Base-by-base conservation (phyloP, 352 stramenopile genomes). In the Aphanomyces cochlioides region DNA sequence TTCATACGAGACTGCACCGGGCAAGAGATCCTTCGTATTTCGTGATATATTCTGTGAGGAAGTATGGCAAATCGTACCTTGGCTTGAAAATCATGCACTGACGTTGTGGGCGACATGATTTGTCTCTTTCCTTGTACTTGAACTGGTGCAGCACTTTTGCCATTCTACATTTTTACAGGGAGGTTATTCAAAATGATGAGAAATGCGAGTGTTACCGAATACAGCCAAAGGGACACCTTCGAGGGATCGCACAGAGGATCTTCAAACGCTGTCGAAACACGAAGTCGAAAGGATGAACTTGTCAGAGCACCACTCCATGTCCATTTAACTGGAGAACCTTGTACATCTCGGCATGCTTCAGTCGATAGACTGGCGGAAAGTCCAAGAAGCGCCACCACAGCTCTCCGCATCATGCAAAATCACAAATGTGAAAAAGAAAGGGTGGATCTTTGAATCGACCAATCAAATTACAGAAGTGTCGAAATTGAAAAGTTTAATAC, bases 221-320 rank as follows among this genome's bases (percentile, higher is more conserved):
- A n/a, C 17, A 73, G 56, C 7, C 40, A 59, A 1, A 68, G 54
- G 10, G 66, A 47, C 5, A 73, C 17, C 38, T 41, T 43, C 56
- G 53, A 21, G 47, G 64, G 47, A 21, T 63, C 47, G 64, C 64
- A 70, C 10, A 7, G 43, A 17, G 48, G 50, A 38, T 64, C 13
- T 7, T 15, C 7, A 15, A 70, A 54, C 2, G 36, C 47, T 12
- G 47, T 37, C 2, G 64, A 70, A 12, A 57, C 56, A 40, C 60
- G 56, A n/a, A 73, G n/a, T 10, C 67, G 56, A 8, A 59, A 36
- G 6, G 67, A 73, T 13, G 54, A 69, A 47, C 59, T 73, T 5
- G 67, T 73, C 17, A 73, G 66, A 15, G 67, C 67, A n/a, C 67
- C 67, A 19, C 5, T 57, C 67, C 67, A 73, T 15, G 67, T 57